Evolutionary conservation across 495 filamentous ascomycete genomes (phyloP).

Genomic region (Talaromyces thailandensis): DNA sequence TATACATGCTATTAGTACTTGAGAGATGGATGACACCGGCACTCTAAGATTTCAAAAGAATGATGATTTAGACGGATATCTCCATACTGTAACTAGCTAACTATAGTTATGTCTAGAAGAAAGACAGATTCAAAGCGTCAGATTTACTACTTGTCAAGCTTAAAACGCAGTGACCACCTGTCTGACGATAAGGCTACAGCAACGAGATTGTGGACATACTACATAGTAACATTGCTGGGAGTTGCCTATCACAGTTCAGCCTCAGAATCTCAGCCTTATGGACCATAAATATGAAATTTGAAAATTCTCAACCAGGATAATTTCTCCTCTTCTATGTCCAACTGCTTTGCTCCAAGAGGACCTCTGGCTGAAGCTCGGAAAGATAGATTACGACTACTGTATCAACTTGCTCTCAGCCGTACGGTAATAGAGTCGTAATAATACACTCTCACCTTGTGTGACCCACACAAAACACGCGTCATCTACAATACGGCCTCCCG

Average conservation of each 20-base stretch:
- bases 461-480: neutral
- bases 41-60: neutral
- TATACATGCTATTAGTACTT: neutral
- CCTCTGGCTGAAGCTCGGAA: neutral
- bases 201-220: neutral
- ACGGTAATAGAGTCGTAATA: neutral
- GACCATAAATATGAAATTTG: neutral
- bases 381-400: neutral
- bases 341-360: neutral
- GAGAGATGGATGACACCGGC: neutral
- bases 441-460: neutral
- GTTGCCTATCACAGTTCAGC: neutral
- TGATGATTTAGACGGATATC: neutral
- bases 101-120: neutral
- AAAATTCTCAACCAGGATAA: neutral
- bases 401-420: neutral
- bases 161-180: neutral
- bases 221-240: neutral
- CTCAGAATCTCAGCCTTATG: neutral
- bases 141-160: neutral
- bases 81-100: neutral
- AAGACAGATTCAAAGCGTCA: neutral
- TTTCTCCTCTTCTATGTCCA: neutral
- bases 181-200: neutral
- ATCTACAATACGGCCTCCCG: neutral